These are phyloP conservation scores for Juncus effusus DNA, from an alignment of 176 grass and related monocot genomes.

Conservation along the genomic window DNA sequence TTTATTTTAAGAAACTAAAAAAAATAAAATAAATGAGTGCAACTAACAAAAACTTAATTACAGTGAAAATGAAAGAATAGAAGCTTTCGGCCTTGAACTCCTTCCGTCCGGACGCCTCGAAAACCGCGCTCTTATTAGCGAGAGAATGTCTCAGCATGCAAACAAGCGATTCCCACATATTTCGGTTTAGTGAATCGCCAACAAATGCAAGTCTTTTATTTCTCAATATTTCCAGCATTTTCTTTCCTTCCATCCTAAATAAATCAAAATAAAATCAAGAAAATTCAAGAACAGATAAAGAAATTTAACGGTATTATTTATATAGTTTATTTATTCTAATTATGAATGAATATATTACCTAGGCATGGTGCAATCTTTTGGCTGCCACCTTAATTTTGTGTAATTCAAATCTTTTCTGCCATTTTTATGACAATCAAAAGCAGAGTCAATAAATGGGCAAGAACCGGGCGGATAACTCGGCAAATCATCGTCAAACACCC, in stretches of 20 bases:
- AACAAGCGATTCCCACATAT: conserved; percentile 98
- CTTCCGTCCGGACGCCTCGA: conserved; percentile 42
- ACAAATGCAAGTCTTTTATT: conserved; percentile 75
- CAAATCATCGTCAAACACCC: conserved; percentile 63
- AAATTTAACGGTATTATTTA: conserved; percentile 17
- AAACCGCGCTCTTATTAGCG: conserved; percentile 58
- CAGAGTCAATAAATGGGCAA: conserved; percentile 79
- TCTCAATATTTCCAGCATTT: conserved; percentile 84
- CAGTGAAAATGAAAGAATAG: conserved; percentile 85
- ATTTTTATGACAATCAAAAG: conserved; percentile 81
- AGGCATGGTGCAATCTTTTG: conserved; percentile 61
- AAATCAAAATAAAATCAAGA: conserved; percentile 1
- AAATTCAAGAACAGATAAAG: conserved; percentile 5
- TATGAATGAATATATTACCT: conserved; percentile 39
- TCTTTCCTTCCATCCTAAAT: conserved; percentile 54
- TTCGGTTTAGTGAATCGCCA: conserved; percentile 86
- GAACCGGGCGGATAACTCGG: conserved; percentile 73
- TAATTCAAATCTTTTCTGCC: conserved; percentile 63
- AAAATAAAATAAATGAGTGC: background rate
- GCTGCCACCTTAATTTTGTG: conserved; percentile 83
- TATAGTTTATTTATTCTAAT: background rate
- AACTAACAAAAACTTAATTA: conserved; percentile 6
- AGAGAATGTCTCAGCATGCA: conserved; percentile 65
- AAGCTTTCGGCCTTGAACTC: conserved; percentile 82
- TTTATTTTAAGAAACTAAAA: conserved; percentile 19